phyloP scores from a whole-genome alignment of 2,329 filamentous ascomycete genomes.

The Phialophora chinensis region DNA sequence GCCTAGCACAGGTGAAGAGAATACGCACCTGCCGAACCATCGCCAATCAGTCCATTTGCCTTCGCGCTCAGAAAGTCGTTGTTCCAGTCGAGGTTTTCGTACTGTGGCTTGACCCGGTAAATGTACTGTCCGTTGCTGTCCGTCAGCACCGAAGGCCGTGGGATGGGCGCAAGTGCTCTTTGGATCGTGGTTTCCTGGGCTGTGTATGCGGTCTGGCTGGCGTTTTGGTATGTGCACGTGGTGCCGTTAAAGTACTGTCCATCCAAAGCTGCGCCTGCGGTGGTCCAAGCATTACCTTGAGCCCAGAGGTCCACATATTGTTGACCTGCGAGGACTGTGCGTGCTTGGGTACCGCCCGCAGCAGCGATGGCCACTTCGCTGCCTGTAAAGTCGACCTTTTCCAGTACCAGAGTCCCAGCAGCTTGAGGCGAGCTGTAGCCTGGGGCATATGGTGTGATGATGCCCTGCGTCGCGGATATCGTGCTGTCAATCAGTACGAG shows the following conservation, averaged over 20 bases:
- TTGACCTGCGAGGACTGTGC: slow-evolving; percentile 50
- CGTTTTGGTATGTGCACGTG: slow-evolving; percentile 35
- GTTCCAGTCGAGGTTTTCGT: slow-evolving; percentile 48
- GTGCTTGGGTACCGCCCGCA: slow-evolving; percentile 42
- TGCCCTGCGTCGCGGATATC: slow-evolving; percentile 59
- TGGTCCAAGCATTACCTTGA: slow-evolving; percentile 72
- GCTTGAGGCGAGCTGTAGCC: slow-evolving; percentile 50
- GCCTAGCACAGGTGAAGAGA: neutral
- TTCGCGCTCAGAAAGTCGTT: slow-evolving; percentile 53
- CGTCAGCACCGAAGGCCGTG: slow-evolving; percentile 53
- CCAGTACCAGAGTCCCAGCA: slow-evolving; percentile 60
- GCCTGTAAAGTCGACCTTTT: slow-evolving; percentile 61
- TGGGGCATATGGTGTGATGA: slow-evolving; percentile 54
- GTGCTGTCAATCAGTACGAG: slow-evolving; percentile 63
- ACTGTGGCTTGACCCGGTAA: slow-evolving; percentile 61
- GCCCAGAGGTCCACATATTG: slow-evolving; percentile 69
- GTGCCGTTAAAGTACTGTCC: slow-evolving; percentile 38
- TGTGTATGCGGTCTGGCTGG: slow-evolving; percentile 40
- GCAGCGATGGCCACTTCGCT: slow-evolving; percentile 54
- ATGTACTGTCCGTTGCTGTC: slow-evolving; percentile 60
- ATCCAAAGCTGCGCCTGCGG: slow-evolving; percentile 32
- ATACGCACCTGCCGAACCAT: slow-evolving; percentile 58
- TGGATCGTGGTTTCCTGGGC: slow-evolving; percentile 56
- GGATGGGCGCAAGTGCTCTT: slow-evolving; percentile 54
- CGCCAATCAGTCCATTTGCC: slow-evolving; percentile 53